Base-by-base conservation (phyloP, 2,329 filamentous ascomycete species). In the Microthyrium microscopicum region DNA sequence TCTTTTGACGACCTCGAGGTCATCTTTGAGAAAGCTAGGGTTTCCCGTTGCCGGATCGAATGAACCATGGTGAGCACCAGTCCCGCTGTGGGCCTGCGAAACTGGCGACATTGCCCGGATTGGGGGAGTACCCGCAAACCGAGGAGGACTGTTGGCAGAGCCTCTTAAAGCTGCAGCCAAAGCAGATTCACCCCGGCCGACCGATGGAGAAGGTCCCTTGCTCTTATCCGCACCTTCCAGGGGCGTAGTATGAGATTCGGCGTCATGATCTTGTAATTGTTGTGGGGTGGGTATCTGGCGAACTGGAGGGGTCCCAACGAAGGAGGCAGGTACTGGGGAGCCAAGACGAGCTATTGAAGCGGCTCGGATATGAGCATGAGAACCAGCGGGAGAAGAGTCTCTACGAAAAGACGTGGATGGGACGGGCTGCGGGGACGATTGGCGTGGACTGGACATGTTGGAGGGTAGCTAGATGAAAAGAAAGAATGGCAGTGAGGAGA, bases 1-100 rank as follows among this genome's bases (percentile, higher is more conserved):
- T 43, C 87, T 70, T 52, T 77, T 84, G 42, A 98, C 70, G 34
- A 95, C 82, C 51, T 94, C 85, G 12, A 84, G 78, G 47, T 95
- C 83, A 56, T 95, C 85, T 49, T 77, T 77, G 4, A 77, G 73
- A 16, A 64, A 72, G 26, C 62, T 57, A 30, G 64, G 68, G 49
- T 51, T 62, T 40, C 56, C 54, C 42, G 46, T 54, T 42, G 75
- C 69, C 31, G 71, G 70, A 41, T 89, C 81, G 46, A 91, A 84
- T 7, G 84, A 93, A 34, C 84, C 87, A 53, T 89, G 91, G 46
- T 77, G 80, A 40, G 76, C 79, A 38, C 66, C 59, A 40, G 62
- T 54, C 17, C 57, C 58, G 27, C 53, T 53, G 40, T 56, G 50
- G 39, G 65, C 48, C 40, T 63, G 47, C 36, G 64, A 55, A 31